phyloP scores from a whole-genome alignment of 768 basidiomycete genomes.

The Mrakia frigida region DNA sequence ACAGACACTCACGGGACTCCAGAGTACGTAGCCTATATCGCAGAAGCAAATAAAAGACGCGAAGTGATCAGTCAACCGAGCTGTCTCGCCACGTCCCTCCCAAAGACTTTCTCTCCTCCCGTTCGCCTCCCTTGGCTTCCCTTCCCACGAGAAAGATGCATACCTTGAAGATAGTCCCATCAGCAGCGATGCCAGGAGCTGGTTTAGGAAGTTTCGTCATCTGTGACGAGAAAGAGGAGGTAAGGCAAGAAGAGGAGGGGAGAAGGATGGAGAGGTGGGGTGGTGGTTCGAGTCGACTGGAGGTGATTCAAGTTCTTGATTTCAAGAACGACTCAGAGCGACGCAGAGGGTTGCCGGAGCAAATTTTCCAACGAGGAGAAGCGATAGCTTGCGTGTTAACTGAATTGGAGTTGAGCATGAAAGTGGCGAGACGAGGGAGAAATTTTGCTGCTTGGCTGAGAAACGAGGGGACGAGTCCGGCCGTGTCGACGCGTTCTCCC shows the following conservation, averaged over 20 bases:
- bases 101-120: background rate
- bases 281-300: background rate
- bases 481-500: too few species aligned
- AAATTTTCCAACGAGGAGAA: too few species aligned
- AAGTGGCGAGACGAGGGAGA: too few species aligned
- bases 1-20: slow-evolving; percentile 28
- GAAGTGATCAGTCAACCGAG: background rate
- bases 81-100: background rate
- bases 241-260: background rate
- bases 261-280: background rate
- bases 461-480: too few species aligned
- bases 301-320: too few species aligned
- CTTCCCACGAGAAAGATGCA: too few species aligned
- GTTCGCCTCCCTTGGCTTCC: background rate
- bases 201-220: too few species aligned
- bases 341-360: too few species aligned
- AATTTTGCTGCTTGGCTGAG: too few species aligned
- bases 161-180: slow-evolving; percentile 7
- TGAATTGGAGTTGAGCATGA: too few species aligned
- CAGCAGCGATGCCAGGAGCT: background rate
- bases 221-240: background rate
- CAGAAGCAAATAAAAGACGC: background rate
- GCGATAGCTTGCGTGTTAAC: background rate
- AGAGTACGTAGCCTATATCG: slow-evolving; percentile 31
- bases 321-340: too few species aligned